Base-by-base conservation (phyloP, 768 basidiomycete genomes). In the Boletus pseudopeckii region DNA sequence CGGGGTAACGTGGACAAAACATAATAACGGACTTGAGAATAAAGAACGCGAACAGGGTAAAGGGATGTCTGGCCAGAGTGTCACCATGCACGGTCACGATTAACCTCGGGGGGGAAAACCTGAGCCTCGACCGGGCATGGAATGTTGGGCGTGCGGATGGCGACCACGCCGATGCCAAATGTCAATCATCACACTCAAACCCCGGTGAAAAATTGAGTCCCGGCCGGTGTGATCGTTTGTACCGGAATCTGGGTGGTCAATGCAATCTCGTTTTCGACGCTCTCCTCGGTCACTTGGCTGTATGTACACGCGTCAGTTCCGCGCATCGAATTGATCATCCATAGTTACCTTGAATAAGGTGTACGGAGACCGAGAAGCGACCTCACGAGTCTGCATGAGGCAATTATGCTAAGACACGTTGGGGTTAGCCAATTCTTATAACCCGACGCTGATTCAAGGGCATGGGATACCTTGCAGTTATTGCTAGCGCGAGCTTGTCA, bases 321-420 rank as follows among this genome's bases (percentile, higher is more conserved):
- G 10, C 6, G 5, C n/a, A 38, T 22, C 30, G 24, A 32, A 41
- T 39, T 1, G 5, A 10, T 5, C 15, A 13, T 20, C 9, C 24
- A 15, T 14, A 8, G 2, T 15, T 15, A 64, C 59, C 43, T 52
- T 20, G 39, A 6, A 28, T 20, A 7, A 10, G 38, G 10, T 8
- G 41, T 1, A 32, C 17, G 50, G 41, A 56, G 17, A 5, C 34
- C 50, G 15, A 64, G 57, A 33, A 65, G 64, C 18, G 48, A 56
- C 5, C 53, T 62, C 34, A 64, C 60, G 1, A 42, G 63, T 45
- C 63, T 53, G 28, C 44, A 55, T 5, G 56, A 62, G 10, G 51
- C 60, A 11, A 60, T 65, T 1, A 48, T 52, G 22, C 63, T 66
- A 10, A 15, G 5, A 44, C 11, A n/a, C 17, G 6, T 17, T 11